Evolutionary conservation across 805 yeast species (phyloP), one percentile per base, ranked within the genome.

Genomic region (Metschnikowia rubicola): DNA sequence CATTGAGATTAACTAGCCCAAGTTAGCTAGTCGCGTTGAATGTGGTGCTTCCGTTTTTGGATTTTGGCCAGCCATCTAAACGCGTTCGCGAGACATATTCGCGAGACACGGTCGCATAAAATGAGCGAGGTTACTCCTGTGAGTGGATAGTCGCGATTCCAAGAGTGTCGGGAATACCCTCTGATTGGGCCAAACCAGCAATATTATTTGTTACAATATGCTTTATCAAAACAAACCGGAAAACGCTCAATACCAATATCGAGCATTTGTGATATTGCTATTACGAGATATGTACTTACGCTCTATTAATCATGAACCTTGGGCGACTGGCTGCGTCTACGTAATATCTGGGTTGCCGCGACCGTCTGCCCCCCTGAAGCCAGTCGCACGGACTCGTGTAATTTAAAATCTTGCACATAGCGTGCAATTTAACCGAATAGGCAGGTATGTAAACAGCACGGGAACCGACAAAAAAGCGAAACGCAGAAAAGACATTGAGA

Each of bases 401-500:
- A 12, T 11, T 13, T 28, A 46, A 31, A 11, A 1, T 38, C 39
- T 43, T 39, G 17, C 44, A 44, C 36, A 39, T 35, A 39, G 10
- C 12, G 39, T 43, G 39, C 40, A 50, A 47, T 50, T 50, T 52
- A 52, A 44, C 56, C 37, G 44, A 52, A 42, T 37, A 45, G 56
- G 56, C 37, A 50, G 41, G 48, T 47, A 47, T 52, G 56, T 52
- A 52, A 52, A 52, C 52, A 52, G 48, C 44, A 30, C 11, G 33
- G 28, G 44, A 39, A 31, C 31, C 11, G 39, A 31, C 15, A 41
- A 38, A 41, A 34, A 28, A 17, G 17, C 30, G 21, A 30, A 41
- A 26, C 26, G 35, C 31, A n/a, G 46, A 38, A 38, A 28, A 37
- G 39, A 26, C 40, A 19, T 36, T 11, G 42, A 13, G 35, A 19